Evolutionary conservation across 192 early-diverging fungal genomes (phyloP).

Genomic region (Funneliformis geosporum): DNA sequence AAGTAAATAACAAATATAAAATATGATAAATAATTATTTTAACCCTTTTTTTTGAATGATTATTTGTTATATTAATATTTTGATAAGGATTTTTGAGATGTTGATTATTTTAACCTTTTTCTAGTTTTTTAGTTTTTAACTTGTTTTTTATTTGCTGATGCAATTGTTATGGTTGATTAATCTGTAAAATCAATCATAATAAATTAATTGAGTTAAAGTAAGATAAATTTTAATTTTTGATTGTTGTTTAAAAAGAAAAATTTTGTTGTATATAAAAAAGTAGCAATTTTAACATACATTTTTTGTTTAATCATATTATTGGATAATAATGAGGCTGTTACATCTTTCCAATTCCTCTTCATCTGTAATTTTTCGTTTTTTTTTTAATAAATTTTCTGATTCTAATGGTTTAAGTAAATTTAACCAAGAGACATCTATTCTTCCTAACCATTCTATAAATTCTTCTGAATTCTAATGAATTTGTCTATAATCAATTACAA

Average conservation of each 20-base stretch:
- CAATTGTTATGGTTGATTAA: conserved; percentile 16
- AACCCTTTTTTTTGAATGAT: too few species aligned
- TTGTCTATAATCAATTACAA: neutral
- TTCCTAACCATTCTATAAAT: conserved; percentile 19
- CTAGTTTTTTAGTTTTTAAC: neutral
- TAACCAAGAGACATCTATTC: conserved; percentile 20
- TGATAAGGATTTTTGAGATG: neutral
- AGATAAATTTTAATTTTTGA: neutral
- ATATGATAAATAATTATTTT: too few species aligned
- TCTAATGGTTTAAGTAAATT: neutral
- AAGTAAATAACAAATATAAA: too few species aligned
- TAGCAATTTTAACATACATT: neutral
- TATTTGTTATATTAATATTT: neutral
- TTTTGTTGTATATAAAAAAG: neutral
- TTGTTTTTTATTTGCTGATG: neutral
- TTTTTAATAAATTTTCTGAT: neutral
- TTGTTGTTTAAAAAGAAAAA: neutral
- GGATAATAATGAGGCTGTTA: too few species aligned
- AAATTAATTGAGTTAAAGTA: neutral
- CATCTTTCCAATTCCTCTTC: neutral
- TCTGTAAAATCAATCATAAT: neutral
- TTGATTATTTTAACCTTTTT: neutral
- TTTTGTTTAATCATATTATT: neutral
- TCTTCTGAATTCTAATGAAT: neutral
- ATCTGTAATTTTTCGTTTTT: neutral